phyloP scores from a whole-genome alignment of 2,329 filamentous ascomycete species.

The Arthrobotrys conoides region DNA sequence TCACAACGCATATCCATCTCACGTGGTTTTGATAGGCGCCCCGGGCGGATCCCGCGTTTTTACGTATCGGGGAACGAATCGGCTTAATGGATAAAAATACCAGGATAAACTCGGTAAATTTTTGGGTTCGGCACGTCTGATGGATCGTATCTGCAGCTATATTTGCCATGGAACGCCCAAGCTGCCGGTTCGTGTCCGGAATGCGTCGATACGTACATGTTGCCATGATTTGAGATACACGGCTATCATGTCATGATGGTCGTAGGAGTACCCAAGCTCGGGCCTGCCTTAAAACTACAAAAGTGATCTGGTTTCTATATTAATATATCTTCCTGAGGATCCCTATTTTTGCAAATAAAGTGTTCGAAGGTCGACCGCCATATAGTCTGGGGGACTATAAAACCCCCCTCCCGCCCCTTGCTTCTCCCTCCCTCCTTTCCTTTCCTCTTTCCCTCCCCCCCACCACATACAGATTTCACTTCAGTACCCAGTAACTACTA shows the following conservation, averaged over 20 bases:
- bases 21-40: slow-evolving; percentile 14
- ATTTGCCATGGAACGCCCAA: neutral
- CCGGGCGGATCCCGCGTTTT: slow-evolving; percentile 4
- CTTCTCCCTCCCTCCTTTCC: slow-evolving; percentile 5
- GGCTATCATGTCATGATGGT: slow-evolving; percentile 11
- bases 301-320: neutral
- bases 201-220: neutral
- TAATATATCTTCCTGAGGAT: neutral
- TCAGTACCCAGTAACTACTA: slow-evolving; percentile 2
- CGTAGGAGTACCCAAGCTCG: slow-evolving; percentile 2
- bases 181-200: neutral
- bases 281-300: neutral
- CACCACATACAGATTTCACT: neutral
- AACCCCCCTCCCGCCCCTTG: slow-evolving; percentile 12
- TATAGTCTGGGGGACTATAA: slow-evolving; percentile 22
- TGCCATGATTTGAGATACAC: neutral
- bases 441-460: neutral
- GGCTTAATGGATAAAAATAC: slow-evolving; percentile 8
- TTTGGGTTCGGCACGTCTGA: neutral
- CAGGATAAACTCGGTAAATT: slow-evolving; percentile 2
- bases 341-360: slow-evolving; percentile 23
- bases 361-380: neutral
- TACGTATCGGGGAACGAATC: neutral
- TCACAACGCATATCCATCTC: slow-evolving; percentile 11
- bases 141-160: slow-evolving; percentile 15